Percentiles rank a stretch among this genome's conserved stretches.
These are phyloP conservation scores for Globisporangium alternatum DNA, from an alignment of 352 stramenopile genomes.

Conservation along the genomic window DNA sequence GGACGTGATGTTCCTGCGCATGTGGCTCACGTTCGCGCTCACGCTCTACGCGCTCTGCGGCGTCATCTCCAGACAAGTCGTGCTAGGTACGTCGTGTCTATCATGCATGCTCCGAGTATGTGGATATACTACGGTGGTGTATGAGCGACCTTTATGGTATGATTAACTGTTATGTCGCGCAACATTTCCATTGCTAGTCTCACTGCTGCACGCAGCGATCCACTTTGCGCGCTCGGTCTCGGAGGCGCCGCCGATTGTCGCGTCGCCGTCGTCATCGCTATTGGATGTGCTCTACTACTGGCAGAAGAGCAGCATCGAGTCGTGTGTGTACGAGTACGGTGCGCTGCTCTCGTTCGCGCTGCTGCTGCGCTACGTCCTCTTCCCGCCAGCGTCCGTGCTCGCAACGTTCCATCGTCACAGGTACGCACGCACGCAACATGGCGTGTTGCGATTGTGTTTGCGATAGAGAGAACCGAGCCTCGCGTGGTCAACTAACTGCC, in stretches of 20 bases:
- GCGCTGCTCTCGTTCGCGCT: conserved; percentile 29
- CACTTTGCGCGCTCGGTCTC: conserved; percentile 17
- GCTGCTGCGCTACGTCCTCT: conserved; percentile 34
- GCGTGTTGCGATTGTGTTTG: neutral
- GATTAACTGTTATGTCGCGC: neutral
- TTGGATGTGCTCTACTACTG: conserved; percentile 6
- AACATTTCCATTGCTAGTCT: neutral
- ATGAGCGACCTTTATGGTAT: neutral
- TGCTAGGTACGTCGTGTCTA: conserved; percentile 12
- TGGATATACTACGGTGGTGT: neutral
- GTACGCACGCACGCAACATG: conserved; percentile 6
- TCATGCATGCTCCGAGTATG: neutral
- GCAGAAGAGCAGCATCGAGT: conserved; percentile 1
- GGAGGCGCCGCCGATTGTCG: conserved; percentile 6
- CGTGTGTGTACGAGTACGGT: conserved; percentile 27
- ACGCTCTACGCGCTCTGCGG: conserved; percentile 15
- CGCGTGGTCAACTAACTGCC: neutral
- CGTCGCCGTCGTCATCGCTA: neutral
- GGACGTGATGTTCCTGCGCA: conserved; percentile 16
- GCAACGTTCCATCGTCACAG: conserved; percentile 30
- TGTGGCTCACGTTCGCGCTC: conserved; percentile 19
- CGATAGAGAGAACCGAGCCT: neutral
- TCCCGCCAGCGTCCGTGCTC: conserved; percentile 39
- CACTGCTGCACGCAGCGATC: conserved; percentile 18
- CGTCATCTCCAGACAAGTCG: conserved; percentile 14